phyloP scores from a whole-genome alignment of 2,329 filamentous ascomycete species.

The Fusarium redolens region DNA sequence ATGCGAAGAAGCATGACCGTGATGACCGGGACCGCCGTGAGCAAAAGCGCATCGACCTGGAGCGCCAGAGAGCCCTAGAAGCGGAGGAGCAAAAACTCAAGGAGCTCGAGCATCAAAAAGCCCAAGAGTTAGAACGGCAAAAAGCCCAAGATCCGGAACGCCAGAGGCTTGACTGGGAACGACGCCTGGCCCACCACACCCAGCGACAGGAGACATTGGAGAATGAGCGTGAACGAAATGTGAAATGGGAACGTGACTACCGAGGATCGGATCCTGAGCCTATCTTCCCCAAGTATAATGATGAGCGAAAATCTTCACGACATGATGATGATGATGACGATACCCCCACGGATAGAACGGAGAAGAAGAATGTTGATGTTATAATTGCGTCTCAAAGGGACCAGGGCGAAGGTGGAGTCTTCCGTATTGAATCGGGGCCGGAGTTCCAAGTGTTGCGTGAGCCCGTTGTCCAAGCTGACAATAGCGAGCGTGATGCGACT shows the following conservation, averaged over 20 bases:
- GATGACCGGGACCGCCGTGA: conserved; percentile 29
- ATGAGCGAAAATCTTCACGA: conserved; percentile 48
- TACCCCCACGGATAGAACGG: conserved; percentile 43
- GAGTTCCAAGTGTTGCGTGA: conserved; percentile 44
- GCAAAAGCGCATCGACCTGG: conserved; percentile 36
- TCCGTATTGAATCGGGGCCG: conserved; percentile 44
- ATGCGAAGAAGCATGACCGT: conserved; percentile 35
- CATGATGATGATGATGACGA: conserved; percentile 50
- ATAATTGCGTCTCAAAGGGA: conserved; percentile 41
- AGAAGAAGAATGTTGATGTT: conserved; percentile 43
- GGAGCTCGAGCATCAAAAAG: conserved; percentile 38
- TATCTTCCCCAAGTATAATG: conserved; percentile 45
- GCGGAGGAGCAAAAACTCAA: conserved; percentile 31
- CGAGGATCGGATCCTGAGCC: conserved; percentile 47
- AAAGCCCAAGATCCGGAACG: conserved; percentile 17
- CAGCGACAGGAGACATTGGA: conserved; percentile 33
- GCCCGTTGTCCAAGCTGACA: conserved; percentile 38
- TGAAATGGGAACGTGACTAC: conserved; percentile 39
- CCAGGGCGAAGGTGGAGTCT: conserved; percentile 43
- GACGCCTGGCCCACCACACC: conserved; percentile 11
- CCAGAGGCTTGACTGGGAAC: conserved; percentile 10
- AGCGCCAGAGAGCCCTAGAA: conserved; percentile 32
- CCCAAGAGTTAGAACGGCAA: conserved; percentile 4
- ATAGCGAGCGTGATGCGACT: conserved; percentile 38
- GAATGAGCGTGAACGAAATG: conserved; percentile 31